A percentile compares a stretch with the other conserved stretches of the same genome.
Conservation (phyloP, 2,329 filamentous ascomycete species). For the Fusarium domesticum region DNA sequence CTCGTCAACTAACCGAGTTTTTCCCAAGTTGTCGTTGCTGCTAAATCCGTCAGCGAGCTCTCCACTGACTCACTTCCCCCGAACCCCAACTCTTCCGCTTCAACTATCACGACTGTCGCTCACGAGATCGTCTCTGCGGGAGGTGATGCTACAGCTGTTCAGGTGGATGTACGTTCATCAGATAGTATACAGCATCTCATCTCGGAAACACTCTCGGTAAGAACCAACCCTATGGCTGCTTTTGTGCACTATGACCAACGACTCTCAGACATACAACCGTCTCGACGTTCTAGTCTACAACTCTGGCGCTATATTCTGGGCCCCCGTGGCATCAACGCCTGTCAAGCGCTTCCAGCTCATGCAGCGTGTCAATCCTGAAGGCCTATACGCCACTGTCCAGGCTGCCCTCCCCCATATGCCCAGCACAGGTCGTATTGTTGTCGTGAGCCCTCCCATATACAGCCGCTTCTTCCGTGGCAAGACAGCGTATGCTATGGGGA, state of each 20-base stretch:
- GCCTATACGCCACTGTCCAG: slow-evolving; percentile 70
- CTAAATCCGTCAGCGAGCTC: slow-evolving; percentile 70
- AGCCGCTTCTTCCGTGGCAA: slow-evolving; percentile 82
- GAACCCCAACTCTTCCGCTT: slow-evolving; percentile 69
- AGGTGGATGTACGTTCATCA: slow-evolving; percentile 67
- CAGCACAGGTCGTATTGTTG: slow-evolving; percentile 62
- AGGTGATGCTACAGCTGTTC: slow-evolving; percentile 61
- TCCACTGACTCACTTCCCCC: slow-evolving; percentile 62
- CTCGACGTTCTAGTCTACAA: slow-evolving; percentile 81
- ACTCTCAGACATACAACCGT: slow-evolving; percentile 50
- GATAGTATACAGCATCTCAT: slow-evolving; percentile 60
- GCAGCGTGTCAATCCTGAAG: slow-evolving; percentile 72
- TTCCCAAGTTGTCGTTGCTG: slow-evolving; percentile 67
- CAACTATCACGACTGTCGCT: slow-evolving; percentile 77
- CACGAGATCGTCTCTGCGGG: slow-evolving; percentile 67
- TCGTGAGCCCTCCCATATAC: slow-evolving; percentile 83
- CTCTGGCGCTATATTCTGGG: slow-evolving; percentile 83
- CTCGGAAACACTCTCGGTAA: slow-evolving; percentile 48
- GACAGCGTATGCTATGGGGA: slow-evolving; percentile 76
- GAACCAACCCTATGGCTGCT: not conserved
- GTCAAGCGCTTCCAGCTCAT: slow-evolving; percentile 75
- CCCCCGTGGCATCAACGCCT: slow-evolving; percentile 68
- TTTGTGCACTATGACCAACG: not conserved
- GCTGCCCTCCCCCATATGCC: slow-evolving; percentile 64
- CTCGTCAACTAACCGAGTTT: slow-evolving; percentile 2